Conservation (phyloP, 306 rosid genomes). For the Sindora glabra region DNA sequence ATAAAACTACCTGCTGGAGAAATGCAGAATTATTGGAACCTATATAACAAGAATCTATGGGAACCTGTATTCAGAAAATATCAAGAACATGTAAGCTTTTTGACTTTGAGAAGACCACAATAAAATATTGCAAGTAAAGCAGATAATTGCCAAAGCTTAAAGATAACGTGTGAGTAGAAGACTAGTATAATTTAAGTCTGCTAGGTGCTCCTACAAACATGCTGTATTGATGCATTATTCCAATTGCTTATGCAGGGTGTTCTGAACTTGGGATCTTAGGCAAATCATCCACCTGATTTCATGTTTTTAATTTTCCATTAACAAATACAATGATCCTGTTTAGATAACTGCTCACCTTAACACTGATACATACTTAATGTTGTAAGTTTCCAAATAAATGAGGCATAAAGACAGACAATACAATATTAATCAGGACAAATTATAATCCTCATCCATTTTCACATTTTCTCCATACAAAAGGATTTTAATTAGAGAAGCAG, state of each 20-base stretch:
- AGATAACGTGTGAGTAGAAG: not conserved
- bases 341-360: too few relatives aligned
- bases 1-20: constrained; percentile 84
- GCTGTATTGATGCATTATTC: not conserved
- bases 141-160: not conserved
- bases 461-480: too few relatives aligned
- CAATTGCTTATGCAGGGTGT: not conserved
- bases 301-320: not conserved
- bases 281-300: not conserved
- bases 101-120: not conserved
- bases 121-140: not conserved
- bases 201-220: not conserved
- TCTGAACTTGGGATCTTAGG: not conserved
- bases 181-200: not conserved
- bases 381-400: too few relatives aligned
- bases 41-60: constrained; percentile 82
- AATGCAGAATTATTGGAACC: constrained; percentile 85
- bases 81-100: not conserved
- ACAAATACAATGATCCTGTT: not conserved
- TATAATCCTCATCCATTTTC: too few relatives aligned
- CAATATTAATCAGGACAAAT: too few relatives aligned
- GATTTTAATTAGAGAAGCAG: too few relatives aligned
- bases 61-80: constrained; percentile 55
- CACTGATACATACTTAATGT: too few relatives aligned
- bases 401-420: too few relatives aligned